Evolutionary conservation across 768 basidiomycete species (phyloP), one percentile per base, ranked within the genome.

Genomic region (Pisolithus microcarpus): DNA sequence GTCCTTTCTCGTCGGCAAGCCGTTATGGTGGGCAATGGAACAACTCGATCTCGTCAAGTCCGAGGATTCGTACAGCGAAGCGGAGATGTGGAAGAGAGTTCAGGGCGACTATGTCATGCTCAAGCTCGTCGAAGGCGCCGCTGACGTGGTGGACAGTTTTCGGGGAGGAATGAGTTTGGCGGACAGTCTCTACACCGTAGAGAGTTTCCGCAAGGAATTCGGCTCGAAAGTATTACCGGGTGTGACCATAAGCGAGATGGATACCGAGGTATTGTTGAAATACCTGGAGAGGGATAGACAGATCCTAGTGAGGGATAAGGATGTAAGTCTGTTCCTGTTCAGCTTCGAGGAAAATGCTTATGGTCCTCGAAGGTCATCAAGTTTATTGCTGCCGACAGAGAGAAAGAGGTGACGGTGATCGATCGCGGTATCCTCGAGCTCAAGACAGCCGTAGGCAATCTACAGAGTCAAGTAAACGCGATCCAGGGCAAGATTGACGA

Each of bases 1-100:
- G 3, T 75, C 85, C 9, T 85, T 77, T 51, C 70, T 91, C 8
- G 75, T 92, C 7, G 87, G 83, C 7, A 82, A 80, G 58, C 90
- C 91, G 3, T 70, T 93, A 2, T 90, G 85, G 86, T 93, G 91
- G 91, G 82, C 85, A 3, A 75, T 93, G 51, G 82, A 85, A 54
- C 87, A 88, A 55, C 71, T 84, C n/a, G 84, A 81, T 23, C 68
- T 92, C 4, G 79, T 87, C 7, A 79, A 78, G 18, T 61, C 69
- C 3, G 85, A 87, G 43, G 84, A 85, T 23, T 70, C 66, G 28
- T 69, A 74, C 24, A 69, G 69, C 37, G 73, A 75, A 37, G 59
- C 61, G 7, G 71, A 75, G 49, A 65, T 71, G 50, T 81, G 80
- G 84, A 71, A 76, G 66, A 54, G 65, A 55, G 55, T 85, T 65